These are phyloP conservation scores for Phaeophleospora eucalypticola DNA, from an alignment of 2,329 filamentous ascomycete species.

Conservation along the genomic window DNA sequence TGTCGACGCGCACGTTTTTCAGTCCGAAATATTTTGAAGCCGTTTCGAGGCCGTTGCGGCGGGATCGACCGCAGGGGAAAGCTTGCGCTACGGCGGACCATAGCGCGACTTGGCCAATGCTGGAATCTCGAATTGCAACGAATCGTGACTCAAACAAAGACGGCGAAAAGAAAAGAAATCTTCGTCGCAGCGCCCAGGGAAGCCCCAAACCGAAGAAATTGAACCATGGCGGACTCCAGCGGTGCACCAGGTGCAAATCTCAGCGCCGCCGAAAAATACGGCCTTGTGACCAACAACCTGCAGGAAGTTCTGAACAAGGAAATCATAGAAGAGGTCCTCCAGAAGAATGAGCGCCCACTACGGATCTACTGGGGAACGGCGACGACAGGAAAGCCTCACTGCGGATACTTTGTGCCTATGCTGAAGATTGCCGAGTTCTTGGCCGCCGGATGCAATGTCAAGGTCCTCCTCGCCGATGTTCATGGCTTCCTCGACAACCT, in stretches of 20 bases:
- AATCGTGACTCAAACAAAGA: neutral
- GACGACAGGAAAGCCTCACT: conserved; percentile 82
- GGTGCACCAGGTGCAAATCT: conserved; percentile 9
- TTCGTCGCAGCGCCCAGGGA: neutral
- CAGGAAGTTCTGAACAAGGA: conserved; percentile 79
- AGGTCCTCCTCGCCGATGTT: conserved; percentile 43
- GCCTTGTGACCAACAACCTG: conserved; percentile 69
- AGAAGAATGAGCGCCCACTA: conserved; percentile 65
- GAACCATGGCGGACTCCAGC: conserved; percentile 11
- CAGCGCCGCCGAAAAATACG: conserved; percentile 57
- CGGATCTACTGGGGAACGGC: conserved; percentile 88
- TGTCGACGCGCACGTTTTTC: too few species aligned
- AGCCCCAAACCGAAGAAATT: neutral
- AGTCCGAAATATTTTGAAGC: too few species aligned
- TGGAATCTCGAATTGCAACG: neutral
- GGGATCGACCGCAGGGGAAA: neutral
- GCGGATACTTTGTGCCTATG: conserved; percentile 82
- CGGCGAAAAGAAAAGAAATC: neutral
- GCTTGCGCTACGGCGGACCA: neutral
- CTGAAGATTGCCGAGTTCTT: conserved; percentile 89
- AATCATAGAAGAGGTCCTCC: conserved; percentile 69
- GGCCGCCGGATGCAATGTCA: conserved; percentile 70
- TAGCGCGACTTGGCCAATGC: neutral
- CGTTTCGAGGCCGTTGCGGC: neutral
- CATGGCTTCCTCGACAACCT: conserved; percentile 62